A percentile compares a stretch with the other conserved stretches of the same genome.
These are phyloP conservation scores for Haematococcus lacustris DNA, from an alignment of 139 green algal genomes.

Conservation along the genomic window DNA sequence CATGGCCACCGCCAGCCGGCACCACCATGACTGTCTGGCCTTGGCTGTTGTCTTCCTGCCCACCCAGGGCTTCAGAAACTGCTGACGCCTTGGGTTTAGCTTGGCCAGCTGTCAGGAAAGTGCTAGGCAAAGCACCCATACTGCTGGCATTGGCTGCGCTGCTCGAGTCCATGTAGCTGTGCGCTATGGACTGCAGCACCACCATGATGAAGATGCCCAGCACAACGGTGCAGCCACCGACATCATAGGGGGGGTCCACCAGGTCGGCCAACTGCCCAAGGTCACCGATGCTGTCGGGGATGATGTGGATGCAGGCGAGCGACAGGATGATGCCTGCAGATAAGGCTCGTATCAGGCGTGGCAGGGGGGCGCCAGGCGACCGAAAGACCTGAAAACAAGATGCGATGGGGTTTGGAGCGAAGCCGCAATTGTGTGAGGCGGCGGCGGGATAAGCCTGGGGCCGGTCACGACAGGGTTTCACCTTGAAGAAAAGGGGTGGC, in stretches of 20 bases:
- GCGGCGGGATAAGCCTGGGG: too few species aligned
- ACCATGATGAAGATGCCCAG: constrained; percentile 17
- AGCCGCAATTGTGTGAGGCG: too few species aligned
- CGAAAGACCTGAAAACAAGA: too few species aligned
- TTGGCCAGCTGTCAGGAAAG: neutral
- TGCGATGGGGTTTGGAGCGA: too few species aligned
- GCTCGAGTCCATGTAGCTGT: neutral
- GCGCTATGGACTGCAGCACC: neutral
- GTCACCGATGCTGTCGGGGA: too few species aligned
- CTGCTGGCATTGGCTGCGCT: neutral
- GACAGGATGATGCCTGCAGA: constrained; percentile 24
- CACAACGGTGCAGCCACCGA: neutral
- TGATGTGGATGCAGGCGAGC: constrained; percentile 45
- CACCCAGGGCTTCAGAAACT: neutral
- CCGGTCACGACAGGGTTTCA: too few species aligned
- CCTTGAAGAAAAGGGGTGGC: neutral
- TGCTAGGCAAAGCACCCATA: neutral
- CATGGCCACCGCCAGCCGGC: too few species aligned
- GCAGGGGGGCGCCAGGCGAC: too few species aligned
- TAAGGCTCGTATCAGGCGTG: constrained; percentile 7
- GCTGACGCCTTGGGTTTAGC: neutral
- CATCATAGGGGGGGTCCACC: neutral
- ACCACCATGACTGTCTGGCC: neutral
- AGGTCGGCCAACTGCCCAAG: too few species aligned
- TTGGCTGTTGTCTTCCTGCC: neutral